phyloP scores from a whole-genome alignment of 495 filamentous ascomycete genomes.

The Penicillium ucsense region DNA sequence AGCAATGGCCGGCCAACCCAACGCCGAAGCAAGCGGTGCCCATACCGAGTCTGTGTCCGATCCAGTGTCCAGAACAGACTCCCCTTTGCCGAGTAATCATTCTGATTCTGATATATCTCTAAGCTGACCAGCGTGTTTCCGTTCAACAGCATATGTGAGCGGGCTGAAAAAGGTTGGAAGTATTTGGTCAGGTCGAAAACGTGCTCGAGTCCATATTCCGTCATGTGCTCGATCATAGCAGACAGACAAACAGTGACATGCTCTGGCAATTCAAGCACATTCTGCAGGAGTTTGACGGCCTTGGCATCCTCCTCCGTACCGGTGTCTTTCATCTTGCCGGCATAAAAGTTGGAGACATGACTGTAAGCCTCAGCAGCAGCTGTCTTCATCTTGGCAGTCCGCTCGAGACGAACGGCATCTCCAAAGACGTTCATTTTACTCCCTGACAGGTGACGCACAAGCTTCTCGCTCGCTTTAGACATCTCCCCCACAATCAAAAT shows the following conservation, averaged over 20 bases:
- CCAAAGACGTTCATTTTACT: slow-evolving; percentile 90
- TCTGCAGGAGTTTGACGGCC: slow-evolving; percentile 60
- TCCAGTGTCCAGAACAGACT: slow-evolving; percentile 95
- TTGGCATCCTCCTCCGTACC: slow-evolving; percentile 35
- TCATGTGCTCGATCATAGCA: slow-evolving; percentile 91
- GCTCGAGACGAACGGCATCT: slow-evolving; percentile 76
- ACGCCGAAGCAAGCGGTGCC: slow-evolving; percentile 76
- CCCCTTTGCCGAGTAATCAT: slow-evolving; percentile 75
- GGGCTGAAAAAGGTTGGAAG: slow-evolving; percentile 90
- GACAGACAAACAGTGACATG: slow-evolving; percentile 86
- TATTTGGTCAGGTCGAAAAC: slow-evolving; percentile 96
- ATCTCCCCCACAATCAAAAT: slow-evolving; percentile 91
- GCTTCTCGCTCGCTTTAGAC: slow-evolving; percentile 87
- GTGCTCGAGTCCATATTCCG: slow-evolving; percentile 89
- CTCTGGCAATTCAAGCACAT: slow-evolving; percentile 76
- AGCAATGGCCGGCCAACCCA: slow-evolving; percentile 93
- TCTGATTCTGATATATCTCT: slow-evolving; percentile 93
- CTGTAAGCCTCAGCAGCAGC: slow-evolving; percentile 76
- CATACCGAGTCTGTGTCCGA: slow-evolving; percentile 84
- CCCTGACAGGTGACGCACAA: slow-evolving; percentile 80
- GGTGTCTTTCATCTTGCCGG: slow-evolving; percentile 66
- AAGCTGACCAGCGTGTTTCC: slow-evolving; percentile 90
- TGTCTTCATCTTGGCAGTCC: slow-evolving; percentile 64
- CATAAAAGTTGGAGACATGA: slow-evolving; percentile 91
- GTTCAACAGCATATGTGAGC: slow-evolving; percentile 93